Conservation (phyloP, 2,329 filamentous ascomycete species). For the Beauveria rudraprayagi region DNA sequence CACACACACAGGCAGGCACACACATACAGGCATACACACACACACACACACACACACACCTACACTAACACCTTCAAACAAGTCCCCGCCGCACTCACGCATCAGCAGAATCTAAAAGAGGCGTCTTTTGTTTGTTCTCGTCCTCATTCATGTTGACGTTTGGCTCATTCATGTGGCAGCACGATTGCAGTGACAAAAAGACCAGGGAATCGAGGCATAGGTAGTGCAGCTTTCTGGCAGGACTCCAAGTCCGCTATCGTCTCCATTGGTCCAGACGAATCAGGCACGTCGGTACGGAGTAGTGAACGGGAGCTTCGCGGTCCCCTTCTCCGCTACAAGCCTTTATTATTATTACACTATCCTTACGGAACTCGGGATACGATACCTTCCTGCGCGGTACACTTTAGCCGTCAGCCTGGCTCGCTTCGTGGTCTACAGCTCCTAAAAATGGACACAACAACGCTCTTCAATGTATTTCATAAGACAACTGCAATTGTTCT, state of each 20-base stretch:
- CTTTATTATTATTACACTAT: background rate
- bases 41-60: constrained; percentile 2
- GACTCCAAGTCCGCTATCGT: background rate
- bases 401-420: background rate
- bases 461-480: background rate
- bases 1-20: background rate
- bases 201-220: background rate
- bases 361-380: background rate
- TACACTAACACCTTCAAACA: background rate
- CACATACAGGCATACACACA: background rate
- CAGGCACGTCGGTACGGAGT: background rate
- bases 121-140: background rate
- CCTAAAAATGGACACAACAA: background rate
- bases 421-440: background rate
- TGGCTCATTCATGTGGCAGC: background rate
- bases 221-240: background rate
- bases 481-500: background rate
- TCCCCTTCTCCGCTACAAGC: background rate
- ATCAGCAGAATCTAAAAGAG: background rate
- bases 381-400: background rate
- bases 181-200: background rate
- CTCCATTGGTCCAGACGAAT: background rate
- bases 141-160: background rate
- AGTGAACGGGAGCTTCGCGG: background rate
- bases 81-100: background rate